Evolutionary conservation across 352 stramenopile species (phyloP), one percentile per base, ranked within the genome.

Genomic region (Pythium rishiriense): DNA sequence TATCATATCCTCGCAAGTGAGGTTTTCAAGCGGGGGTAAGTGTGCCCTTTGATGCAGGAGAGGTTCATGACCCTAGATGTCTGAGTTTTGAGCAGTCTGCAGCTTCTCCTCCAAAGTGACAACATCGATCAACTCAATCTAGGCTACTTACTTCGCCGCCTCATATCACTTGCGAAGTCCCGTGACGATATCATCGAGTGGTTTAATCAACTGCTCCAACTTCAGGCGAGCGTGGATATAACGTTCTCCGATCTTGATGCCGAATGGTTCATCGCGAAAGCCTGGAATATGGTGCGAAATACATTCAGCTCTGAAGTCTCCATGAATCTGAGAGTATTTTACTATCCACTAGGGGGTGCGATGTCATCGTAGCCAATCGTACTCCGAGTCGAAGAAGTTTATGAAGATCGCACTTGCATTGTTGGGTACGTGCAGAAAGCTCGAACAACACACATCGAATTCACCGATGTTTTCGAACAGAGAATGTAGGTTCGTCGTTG

Each of bases 181-280:
- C 86, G 81, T 28, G 7, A 60, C 9, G 55, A 62, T 24, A 72
- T 69, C 31, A 66, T 79, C 14, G 78, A 89, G 42, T 93, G 76
- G 73, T 79, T 91, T 28, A 68, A 83, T 45, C 84, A 93, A 59
- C 61, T 93, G 14, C 35, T 88, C 47, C 78, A 91, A 50, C 66
- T 91, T 9, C 49, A 73, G 25, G 55, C 70, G 11, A 90, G 71
- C 26, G 61, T 90, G n/a, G 62, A 81, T 21, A 51, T 88, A 19
- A 51, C 53, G 11, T 59, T 90, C 21, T 56, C 72, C 43, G 78
- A 81, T 11, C 28, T 75, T 28, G 83, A 91, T 33, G 45, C 78
- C 26, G 85, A 93, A 59, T 93, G 85, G 83, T 82, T 93, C 35
- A 68, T 89, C 25, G 70, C 62, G n/a, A 91, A 88, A 57, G 70